phyloP scores from a whole-genome alignment of 2,329 filamentous ascomycete species.

The Epichloe bromicola region DNA sequence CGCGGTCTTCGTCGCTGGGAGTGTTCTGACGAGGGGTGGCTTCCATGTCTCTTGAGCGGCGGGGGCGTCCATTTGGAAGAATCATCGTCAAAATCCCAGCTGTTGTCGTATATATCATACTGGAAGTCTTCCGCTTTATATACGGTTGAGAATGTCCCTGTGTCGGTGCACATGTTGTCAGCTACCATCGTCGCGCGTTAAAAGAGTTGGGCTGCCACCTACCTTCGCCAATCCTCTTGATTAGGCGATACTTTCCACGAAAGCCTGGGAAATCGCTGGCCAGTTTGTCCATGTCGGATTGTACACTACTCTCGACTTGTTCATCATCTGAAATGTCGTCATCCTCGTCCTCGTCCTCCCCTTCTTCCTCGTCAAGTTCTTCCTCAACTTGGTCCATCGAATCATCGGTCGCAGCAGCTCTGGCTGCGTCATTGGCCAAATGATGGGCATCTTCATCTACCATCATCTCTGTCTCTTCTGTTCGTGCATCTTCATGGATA shows the following conservation, averaged over 20 bases:
- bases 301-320: constrained; percentile 52
- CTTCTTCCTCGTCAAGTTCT: constrained; percentile 17
- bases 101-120: constrained; percentile 72
- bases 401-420: constrained; percentile 12
- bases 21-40: constrained; percentile 17
- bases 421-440: constrained; percentile 15
- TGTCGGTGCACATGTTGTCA: background rate
- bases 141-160: constrained; percentile 94
- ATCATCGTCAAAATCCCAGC: constrained; percentile 67
- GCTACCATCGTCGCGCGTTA: background rate
- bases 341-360: constrained; percentile 24
- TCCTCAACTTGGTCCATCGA: constrained; percentile 15
- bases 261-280: constrained; percentile 75
- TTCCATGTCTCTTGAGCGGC: constrained; percentile 40
- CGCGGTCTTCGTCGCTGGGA: constrained; percentile 33
- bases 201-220: constrained; percentile 9
- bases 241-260: constrained; percentile 69
- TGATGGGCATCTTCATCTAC: constrained; percentile 26
- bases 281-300: constrained; percentile 78
- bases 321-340: constrained; percentile 44
- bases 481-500: constrained; percentile 37
- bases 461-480: constrained; percentile 38
- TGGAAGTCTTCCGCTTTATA: constrained; percentile 94
- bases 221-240: constrained; percentile 97
- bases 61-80: constrained; percentile 57